Conservation (phyloP, 495 filamentous ascomycete genomes). For the Neurospora sp. region DNA sequence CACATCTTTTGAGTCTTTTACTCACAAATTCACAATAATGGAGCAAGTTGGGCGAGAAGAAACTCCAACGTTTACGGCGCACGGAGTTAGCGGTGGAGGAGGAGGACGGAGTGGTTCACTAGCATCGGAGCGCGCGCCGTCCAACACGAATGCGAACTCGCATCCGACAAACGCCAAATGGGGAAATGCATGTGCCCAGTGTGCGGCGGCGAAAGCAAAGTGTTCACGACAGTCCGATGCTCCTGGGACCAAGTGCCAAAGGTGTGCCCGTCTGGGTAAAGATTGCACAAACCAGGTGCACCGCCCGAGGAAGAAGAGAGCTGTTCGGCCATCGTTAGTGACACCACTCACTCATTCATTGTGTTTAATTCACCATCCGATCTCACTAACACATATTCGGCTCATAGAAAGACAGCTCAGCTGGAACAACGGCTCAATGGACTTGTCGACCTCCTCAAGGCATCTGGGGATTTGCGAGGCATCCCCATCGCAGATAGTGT, state of each 20-base stretch:
- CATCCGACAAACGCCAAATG: not conserved
- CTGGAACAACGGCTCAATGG: conserved; percentile 23
- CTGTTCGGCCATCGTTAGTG: conserved; percentile 24
- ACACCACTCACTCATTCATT: not conserved
- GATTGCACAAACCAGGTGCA: conserved; percentile 1
- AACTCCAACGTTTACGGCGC: not conserved
- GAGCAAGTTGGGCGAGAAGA: not conserved
- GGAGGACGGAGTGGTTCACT: not conserved
- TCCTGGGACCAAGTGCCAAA: not conserved
- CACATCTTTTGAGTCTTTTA: not conserved
- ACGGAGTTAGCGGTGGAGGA: not conserved
- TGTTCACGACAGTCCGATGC: not conserved
- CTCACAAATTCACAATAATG: not conserved
- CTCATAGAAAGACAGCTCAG: conserved; percentile 20
- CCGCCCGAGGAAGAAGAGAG: conserved; percentile 26
- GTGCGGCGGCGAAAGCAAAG: conserved; percentile 1
- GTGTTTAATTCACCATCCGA: not conserved
- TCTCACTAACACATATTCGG: not conserved
- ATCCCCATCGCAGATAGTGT: not conserved
- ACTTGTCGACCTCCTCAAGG: conserved; percentile 20
- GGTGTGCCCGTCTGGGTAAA: not conserved
- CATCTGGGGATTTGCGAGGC: conserved; percentile 10
- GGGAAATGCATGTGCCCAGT: conserved; percentile 2
- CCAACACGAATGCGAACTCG: not conserved
- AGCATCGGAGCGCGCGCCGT: not conserved